Conservation (phyloP, 495 filamentous ascomycete species). For the Xylaria longipes region DNA sequence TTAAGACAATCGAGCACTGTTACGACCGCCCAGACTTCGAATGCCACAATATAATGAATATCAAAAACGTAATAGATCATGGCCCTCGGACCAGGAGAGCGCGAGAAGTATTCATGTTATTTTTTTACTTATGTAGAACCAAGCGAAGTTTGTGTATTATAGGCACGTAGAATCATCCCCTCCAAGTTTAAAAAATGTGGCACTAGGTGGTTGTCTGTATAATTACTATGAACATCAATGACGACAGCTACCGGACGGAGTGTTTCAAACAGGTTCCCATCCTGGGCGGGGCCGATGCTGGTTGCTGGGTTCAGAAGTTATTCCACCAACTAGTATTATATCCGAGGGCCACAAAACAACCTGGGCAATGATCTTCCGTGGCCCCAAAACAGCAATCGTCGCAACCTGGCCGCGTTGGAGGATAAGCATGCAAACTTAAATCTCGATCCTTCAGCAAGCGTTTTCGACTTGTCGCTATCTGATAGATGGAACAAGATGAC, state of each 20-base stretch:
- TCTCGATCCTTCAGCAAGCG: background rate
- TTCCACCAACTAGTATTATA: slow-evolving; percentile 20
- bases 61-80: too few relatives aligned
- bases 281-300: background rate
- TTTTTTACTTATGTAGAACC: background rate
- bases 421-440: background rate
- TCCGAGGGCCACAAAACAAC: background rate
- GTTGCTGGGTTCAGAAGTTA: slow-evolving; percentile 5
- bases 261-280: background rate
- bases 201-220: background rate
- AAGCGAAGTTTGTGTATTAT: background rate
- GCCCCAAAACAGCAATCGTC: slow-evolving; percentile 16
- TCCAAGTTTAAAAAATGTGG: background rate
- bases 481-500: slow-evolving; percentile 18
- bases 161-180: background rate
- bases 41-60: too few relatives aligned
- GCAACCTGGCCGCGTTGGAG: background rate
- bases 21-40: too few relatives aligned
- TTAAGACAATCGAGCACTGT: too few relatives aligned
- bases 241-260: background rate
- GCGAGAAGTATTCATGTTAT: background rate
- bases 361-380: slow-evolving; percentile 22
- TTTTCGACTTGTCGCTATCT: background rate
- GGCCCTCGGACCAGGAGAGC: too few relatives aligned
- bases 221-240: background rate